Base-by-base conservation (phyloP, 2,329 filamentous ascomycete genomes). In the Fusarium zealandicum region DNA sequence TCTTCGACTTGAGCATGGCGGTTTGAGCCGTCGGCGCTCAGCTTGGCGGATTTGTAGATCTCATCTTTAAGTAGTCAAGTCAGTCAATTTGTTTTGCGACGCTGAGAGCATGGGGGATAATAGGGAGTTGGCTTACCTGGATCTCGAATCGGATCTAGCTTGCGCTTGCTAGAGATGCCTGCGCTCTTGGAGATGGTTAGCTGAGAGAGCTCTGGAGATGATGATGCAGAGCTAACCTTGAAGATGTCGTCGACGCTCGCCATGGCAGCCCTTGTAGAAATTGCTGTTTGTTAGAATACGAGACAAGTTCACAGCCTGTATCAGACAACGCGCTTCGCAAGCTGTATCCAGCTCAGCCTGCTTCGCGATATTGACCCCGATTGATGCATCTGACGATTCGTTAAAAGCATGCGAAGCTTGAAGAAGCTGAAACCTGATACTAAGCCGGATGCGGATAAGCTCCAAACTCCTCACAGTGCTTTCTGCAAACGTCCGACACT, bases 1-100 rank as follows among this genome's bases (percentile, higher is more conserved):
- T 76, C 73, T 51, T 78, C 73, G 38, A 84, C 78, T 17, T 70
- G 76, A 25, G 76, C 71, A 54, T 78, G 78, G 10, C 79, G 78
- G 45, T 75, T 78, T 41, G 72, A 72, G 61, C 75, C 75, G 54
- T 79, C 79, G 44, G 75, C 66, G 49, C 75, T 74, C 32, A 82
- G 67, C 54, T 84, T 86, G 35, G 79, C 82, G 5, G 84, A 81
- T 70, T 89, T 89, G 76, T 88, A 88, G 49, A 87, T 76, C 61
- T 88, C 78, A 64, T 80, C 85, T 87, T 51, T 2, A 14, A 4
- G 7, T 14, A 14, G 8, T n/a, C 1, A 8, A n/a, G 39, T 64
- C 5, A 65, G 59, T 1, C 10, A 14, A 9, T 12, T 8, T 10
- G n/a, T 7, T 18, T 35, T 12, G 31, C 28, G 41, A 55, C 10